These are phyloP conservation scores for Suillus decipiens DNA, from an alignment of 768 basidiomycete species.

Conservation along the genomic window DNA sequence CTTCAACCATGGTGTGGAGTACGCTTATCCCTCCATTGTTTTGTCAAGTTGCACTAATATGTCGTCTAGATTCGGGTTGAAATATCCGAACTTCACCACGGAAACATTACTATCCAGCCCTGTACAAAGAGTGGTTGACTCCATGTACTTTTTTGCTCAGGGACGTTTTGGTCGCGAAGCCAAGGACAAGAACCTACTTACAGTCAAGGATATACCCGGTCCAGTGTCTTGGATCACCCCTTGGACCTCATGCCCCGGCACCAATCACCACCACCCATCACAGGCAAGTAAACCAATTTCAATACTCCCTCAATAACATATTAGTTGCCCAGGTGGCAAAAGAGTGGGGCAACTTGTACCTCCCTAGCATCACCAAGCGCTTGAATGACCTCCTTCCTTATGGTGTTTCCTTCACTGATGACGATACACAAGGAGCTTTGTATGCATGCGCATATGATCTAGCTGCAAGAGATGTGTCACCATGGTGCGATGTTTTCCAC, in stretches of 20 bases:
- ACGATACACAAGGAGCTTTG: constrained; percentile 41
- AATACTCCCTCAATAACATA: not conserved
- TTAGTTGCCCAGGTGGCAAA: constrained; percentile 18
- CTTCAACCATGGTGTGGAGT: constrained; percentile 43
- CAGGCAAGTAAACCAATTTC: not conserved
- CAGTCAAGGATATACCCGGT: constrained; percentile 34
- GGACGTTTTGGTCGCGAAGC: constrained; percentile 39
- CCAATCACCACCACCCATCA: constrained; percentile 12
- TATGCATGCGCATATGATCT: constrained; percentile 46
- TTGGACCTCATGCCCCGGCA: constrained; percentile 38
- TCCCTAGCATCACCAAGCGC: constrained; percentile 37
- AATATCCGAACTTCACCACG: constrained; percentile 23
- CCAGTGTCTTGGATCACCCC: constrained; percentile 44
- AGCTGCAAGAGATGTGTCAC: constrained; percentile 37
- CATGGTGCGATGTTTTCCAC: constrained; percentile 43
- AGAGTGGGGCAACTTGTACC: constrained; percentile 37
- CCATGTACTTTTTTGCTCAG: constrained; percentile 41
- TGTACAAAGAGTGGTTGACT: constrained; percentile 35
- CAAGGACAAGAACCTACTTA: constrained; percentile 30
- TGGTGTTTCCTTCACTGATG: constrained; percentile 32
- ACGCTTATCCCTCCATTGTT: constrained; percentile 9
- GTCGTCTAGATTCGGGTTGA: constrained; percentile 23
- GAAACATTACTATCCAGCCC: constrained; percentile 19
- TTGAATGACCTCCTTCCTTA: constrained; percentile 35
- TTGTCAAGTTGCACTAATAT: not conserved